A percentile compares a stretch with the other conserved stretches of the same genome.
phyloP scores from a whole-genome alignment of 208 protist genomes.

The Crithidia thermophila region DNA sequence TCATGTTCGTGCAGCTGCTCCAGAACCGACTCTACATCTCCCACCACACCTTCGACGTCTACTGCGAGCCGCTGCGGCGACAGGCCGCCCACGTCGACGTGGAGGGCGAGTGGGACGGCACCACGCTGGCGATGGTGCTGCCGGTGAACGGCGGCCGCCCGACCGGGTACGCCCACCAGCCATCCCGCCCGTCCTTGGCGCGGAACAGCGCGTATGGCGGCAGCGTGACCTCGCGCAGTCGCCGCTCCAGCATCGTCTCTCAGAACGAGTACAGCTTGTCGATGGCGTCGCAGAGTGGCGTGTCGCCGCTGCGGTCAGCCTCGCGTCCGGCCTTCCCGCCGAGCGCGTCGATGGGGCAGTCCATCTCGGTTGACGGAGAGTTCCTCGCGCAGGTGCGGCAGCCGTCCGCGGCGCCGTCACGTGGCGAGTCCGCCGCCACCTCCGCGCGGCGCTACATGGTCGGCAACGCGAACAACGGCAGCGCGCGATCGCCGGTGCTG shows the following conservation, averaged over 20 bases:
- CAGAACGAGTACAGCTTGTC: conserved; percentile 32
- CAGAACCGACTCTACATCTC: conserved; percentile 71
- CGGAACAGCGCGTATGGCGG: conserved; percentile 16
- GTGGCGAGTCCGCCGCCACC: conserved; percentile 13
- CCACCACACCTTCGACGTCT: conserved; percentile 54
- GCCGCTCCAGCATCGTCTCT: conserved; percentile 31
- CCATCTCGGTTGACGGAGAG: conserved; percentile 30
- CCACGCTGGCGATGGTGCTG: conserved; percentile 12
- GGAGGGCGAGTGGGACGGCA: conserved; percentile 9
- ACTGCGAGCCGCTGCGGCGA: conserved; percentile 37
- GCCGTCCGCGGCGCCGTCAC: conserved; percentile 16
- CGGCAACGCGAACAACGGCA: background rate
- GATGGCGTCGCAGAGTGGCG: conserved; percentile 21
- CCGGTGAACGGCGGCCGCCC: conserved; percentile 3
- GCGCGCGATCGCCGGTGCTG: conserved; percentile 8
- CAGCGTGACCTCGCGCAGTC: conserved; percentile 21
- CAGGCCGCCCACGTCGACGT: conserved; percentile 33
- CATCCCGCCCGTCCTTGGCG: conserved; percentile 6
- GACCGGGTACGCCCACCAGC: conserved; percentile 11
- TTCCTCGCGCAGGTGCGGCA: conserved; percentile 14
- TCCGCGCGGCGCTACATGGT: conserved; percentile 22
- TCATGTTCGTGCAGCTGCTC: conserved; percentile 48
- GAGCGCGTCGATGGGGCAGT: conserved; percentile 19
- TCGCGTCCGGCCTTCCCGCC: conserved; percentile 28
- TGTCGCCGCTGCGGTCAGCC: conserved; percentile 28